These are phyloP conservation scores for Diversispora epigaea DNA, from an alignment of 192 early-diverging fungal species.

Conservation along the genomic window DNA sequence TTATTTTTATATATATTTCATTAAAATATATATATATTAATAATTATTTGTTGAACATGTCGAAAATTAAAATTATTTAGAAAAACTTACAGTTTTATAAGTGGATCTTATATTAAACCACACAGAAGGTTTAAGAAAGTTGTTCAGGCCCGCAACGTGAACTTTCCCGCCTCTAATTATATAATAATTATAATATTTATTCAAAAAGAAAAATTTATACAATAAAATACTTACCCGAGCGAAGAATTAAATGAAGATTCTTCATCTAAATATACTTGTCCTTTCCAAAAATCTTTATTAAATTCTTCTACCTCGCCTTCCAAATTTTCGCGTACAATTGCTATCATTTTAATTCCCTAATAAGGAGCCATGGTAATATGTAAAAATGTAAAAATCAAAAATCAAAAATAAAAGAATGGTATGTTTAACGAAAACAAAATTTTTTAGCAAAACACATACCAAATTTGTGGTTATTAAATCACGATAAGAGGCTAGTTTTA, in stretches of 20 bases:
- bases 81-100: conserved; percentile 12
- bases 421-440: neutral
- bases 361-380: too few relatives aligned
- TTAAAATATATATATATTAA: neutral
- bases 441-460: conserved; percentile 13
- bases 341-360: conserved; percentile 49
- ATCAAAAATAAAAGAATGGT: too few relatives aligned
- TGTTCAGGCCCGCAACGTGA: conserved; percentile 35
- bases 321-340: conserved; percentile 47
- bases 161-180: conserved; percentile 36
- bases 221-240: conserved; percentile 38
- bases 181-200: conserved; percentile 3
- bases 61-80: neutral
- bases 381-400: too few relatives aligned
- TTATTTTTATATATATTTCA: conserved; percentile 26
- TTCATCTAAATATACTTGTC: conserved; percentile 43
- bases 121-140: conserved; percentile 36
- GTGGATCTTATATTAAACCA: conserved; percentile 35
- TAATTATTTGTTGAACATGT: neutral
- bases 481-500: conserved; percentile 35
- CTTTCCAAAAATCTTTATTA: conserved; percentile 47
- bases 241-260: conserved; percentile 44
- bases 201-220: neutral
- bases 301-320: conserved; percentile 44
- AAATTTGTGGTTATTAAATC: conserved; percentile 37